Evolutionary conservation across 441 rosid genomes (phyloP).

Genomic region (Populus hybrid): DNA sequence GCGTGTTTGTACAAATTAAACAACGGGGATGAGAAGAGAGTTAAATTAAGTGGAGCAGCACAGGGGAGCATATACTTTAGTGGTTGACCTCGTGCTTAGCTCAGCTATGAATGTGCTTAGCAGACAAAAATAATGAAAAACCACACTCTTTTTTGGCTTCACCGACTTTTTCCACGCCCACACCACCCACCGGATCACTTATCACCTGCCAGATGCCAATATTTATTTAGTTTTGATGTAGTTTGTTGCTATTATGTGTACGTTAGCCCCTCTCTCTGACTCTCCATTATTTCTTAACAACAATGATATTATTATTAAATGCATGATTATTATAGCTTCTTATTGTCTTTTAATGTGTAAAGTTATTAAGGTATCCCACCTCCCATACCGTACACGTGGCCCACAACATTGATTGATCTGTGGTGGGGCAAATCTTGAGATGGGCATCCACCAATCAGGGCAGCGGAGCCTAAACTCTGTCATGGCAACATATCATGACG

Average conservation of each 20-base stretch:
- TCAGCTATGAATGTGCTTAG: constrained; percentile 31
- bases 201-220: background rate
- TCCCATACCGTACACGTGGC: constrained; percentile 45
- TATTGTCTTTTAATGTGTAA: background rate
- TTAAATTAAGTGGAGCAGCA: no score
- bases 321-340: constrained; percentile 9
- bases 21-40: no score
- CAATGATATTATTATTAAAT: constrained; percentile 23
- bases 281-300: background rate
- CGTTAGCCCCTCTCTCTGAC: constrained; percentile 1
- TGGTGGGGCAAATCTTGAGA: constrained; percentile 19
- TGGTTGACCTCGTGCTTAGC: constrained; percentile 40
- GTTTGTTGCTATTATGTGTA: constrained; percentile 11
- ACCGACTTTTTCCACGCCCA: constrained; percentile 1
- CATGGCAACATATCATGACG: background rate
- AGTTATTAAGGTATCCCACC: constrained; percentile 28
- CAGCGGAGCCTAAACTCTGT: constrained; percentile 12
- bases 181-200: background rate
- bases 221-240: no score
- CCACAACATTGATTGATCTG: constrained; percentile 22
- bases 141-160: constrained; percentile 3
- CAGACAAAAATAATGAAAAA: constrained; percentile 14
- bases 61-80: no score
- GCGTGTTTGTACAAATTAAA: no score
- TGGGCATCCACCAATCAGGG: constrained; percentile 23